A percentile compares a stretch with the other conserved stretches of the same genome.
phyloP scores from a whole-genome alignment of 768 basidiomycete species.

The Amanita muscaria region DNA sequence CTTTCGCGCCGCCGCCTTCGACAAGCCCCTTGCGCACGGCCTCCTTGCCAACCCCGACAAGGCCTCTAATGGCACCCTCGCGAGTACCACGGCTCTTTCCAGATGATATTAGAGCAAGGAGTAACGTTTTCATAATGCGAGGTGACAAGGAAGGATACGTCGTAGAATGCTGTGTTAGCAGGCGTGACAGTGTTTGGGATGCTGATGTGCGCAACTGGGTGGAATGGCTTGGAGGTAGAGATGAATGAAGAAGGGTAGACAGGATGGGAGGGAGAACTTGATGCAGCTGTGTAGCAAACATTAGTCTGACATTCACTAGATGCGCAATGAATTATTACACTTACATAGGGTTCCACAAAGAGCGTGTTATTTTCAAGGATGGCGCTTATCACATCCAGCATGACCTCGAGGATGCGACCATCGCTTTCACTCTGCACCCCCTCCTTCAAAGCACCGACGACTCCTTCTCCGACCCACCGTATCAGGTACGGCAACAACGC shows the following conservation, averaged over 20 bases:
- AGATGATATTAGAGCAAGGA: conserved; percentile 71
- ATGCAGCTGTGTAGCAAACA: conserved; percentile 54
- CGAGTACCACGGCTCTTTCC: conserved; percentile 73
- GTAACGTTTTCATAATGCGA: conserved; percentile 89
- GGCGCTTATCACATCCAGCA: conserved; percentile 79
- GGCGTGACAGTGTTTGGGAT: conserved; percentile 73
- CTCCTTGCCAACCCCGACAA: conserved; percentile 79
- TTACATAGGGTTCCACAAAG: conserved; percentile 93
- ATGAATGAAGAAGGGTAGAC: conserved; percentile 82
- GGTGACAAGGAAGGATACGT: conserved; percentile 83
- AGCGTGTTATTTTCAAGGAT: conserved; percentile 80
- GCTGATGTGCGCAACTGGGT: conserved; percentile 72
- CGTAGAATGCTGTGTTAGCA: conserved; percentile 77
- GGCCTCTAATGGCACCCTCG: conserved; percentile 84
- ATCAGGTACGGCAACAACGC: conserved; percentile 90
- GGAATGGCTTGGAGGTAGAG: conserved; percentile 64
- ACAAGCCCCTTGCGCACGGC: conserved; percentile 77
- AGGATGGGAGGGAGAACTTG: conserved; percentile 92
- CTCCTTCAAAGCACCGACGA: conserved; percentile 54
- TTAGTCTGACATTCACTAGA: not conserved
- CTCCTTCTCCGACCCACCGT: conserved; percentile 89
- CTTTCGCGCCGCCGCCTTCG: conserved; percentile 70
- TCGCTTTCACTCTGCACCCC: conserved; percentile 53
- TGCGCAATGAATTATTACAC: conserved; percentile 23
- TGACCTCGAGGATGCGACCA: conserved; percentile 65